Evolutionary conservation across 1,284 basidiomycete species (phyloP).

Genomic region (Exobasidium cylindrosporum): DNA sequence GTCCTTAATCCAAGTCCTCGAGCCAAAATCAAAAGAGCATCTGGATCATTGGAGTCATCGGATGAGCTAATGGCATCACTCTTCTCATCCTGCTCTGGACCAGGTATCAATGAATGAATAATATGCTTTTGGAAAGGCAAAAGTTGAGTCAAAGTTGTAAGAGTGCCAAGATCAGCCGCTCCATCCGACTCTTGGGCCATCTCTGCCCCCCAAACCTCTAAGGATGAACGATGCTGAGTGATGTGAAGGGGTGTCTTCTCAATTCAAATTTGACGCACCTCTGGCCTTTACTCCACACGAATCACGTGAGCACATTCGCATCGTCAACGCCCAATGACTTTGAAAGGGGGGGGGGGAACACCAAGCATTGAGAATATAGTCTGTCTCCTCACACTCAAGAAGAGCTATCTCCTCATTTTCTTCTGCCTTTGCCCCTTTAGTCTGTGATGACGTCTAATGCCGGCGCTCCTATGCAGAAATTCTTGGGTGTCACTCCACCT

Average conservation of each 20-base stretch:
- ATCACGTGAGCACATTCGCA: too few species aligned
- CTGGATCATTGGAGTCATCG: conserved; percentile 43
- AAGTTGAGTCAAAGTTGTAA: conserved; percentile 14
- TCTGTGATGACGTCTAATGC: neutral
- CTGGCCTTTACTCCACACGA: too few species aligned
- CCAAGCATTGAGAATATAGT: neutral
- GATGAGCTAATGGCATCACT: conserved; percentile 6
- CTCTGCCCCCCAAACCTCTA: too few species aligned
- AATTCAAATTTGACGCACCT: too few species aligned
- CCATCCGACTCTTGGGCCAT: neutral
- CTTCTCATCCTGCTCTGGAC: neutral
- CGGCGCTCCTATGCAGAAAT: neutral
- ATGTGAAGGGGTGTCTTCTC: too few species aligned
- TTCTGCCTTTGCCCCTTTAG: neutral
- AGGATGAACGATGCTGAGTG: too few species aligned
- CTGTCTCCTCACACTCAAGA: neutral
- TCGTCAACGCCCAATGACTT: too few species aligned
- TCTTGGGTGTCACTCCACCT: conserved; percentile 70
- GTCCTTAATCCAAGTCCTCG: conserved; percentile 47
- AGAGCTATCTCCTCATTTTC: neutral
- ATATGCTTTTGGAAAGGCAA: conserved; percentile 49
- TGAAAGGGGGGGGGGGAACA: neutral
- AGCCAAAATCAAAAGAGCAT: conserved; percentile 59
- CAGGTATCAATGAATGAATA: conserved; percentile 41
- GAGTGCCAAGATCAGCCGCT: neutral